Evolutionary conservation across 2,329 filamentous ascomycete genomes (phyloP), one percentile per base, ranked within the genome.

Genomic region (Fusarium udum): DNA sequence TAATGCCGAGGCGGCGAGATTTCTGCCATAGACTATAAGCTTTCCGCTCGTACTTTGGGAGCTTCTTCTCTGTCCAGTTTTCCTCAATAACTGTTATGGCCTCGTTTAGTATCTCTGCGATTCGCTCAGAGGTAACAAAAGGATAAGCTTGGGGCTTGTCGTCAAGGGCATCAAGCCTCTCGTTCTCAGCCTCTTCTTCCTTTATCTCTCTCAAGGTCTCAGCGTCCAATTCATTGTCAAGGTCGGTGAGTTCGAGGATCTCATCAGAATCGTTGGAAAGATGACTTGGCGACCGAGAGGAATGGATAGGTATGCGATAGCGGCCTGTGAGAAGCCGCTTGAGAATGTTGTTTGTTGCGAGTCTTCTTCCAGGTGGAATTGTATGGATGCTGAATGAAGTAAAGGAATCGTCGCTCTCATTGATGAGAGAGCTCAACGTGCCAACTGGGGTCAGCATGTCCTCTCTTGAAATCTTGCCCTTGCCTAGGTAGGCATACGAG

Each of bases 131-230:
- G 15, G 82, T 80, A 18, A 91, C 80, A 20, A 69, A 72, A n/a
- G 46, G 20, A 36, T 62, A 40, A 18, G 36, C 24, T 28, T 53
- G 32, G 24, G 31, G 28, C 70, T 73, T 39, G 4, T 36, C n/a
- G 11, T 49, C 13, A 36, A 45, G 51, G 15, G 63, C 55, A 12
- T 48, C 55, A 20, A 37, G 49, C 28, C 40, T 64, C 51, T 77
- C 60, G 16, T 56, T 64, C 28, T 74, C 75, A 16, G 28, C 61
- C 37, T 40, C 69, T 59, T 83, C 81, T 45, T 83, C 81, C 51
- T 91, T 85, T 15, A 93, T 91, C 76, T 93, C 91, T 48, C 81
- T 82, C 83, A 86, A 87, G 1, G 89, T 91, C 40, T 88, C 85
- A 16, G 87, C 84, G 74, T 93, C 91, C 7, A 77, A 62, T 6